A percentile compares a stretch with the other conserved stretches of the same genome.
These are phyloP conservation scores for Candida maris DNA, from an alignment of 805 yeast species.

Conservation along the genomic window DNA sequence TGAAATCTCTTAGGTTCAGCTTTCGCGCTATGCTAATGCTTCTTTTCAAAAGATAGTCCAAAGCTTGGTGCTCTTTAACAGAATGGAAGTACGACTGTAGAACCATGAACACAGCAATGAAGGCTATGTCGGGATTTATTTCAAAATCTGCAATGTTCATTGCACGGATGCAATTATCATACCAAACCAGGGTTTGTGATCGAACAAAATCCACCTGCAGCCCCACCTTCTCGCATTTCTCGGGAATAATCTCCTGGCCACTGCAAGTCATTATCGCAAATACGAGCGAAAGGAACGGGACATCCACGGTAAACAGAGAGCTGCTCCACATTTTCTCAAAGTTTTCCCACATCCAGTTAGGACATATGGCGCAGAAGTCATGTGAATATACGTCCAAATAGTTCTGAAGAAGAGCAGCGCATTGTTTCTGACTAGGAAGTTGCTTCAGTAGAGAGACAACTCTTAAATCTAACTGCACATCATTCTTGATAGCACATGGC, in stretches of 20 bases:
- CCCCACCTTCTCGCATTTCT: slow-evolving; percentile 1
- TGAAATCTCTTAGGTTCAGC: slow-evolving; percentile 1
- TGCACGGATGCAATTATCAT: slow-evolving; percentile 4
- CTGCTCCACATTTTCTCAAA: slow-evolving; percentile 2
- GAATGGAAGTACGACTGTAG: slow-evolving; percentile 4
- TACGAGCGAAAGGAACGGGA: slow-evolving; percentile 2
- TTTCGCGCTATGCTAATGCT: slow-evolving; percentile 1
- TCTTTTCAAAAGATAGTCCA: slow-evolving; percentile 1
- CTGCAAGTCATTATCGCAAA: slow-evolving; percentile 4
- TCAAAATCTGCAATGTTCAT: slow-evolving; percentile 4
- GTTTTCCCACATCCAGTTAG: slow-evolving; percentile 4
- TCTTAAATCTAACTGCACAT: slow-evolving; percentile 1
- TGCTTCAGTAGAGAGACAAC: slow-evolving; percentile 1
- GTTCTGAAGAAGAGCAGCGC: slow-evolving; percentile 3
- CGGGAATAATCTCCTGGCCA: slow-evolving; percentile 3
- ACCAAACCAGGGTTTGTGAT: slow-evolving; percentile 1
- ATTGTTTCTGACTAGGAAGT: slow-evolving; percentile 1
- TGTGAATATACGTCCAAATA: slow-evolving; percentile 3
- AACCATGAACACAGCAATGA: slow-evolving; percentile 2
- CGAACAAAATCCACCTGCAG: slow-evolving; percentile 1
- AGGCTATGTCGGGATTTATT: neutral
- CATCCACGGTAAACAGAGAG: slow-evolving; percentile 1
- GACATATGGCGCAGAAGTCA: slow-evolving; percentile 1
- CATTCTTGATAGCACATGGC: neutral
- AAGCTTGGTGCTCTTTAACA: slow-evolving; percentile 2